These are phyloP conservation scores for Periconia sp. DNA, from an alignment of 2,329 filamentous ascomycete genomes.

Conservation along the genomic window DNA sequence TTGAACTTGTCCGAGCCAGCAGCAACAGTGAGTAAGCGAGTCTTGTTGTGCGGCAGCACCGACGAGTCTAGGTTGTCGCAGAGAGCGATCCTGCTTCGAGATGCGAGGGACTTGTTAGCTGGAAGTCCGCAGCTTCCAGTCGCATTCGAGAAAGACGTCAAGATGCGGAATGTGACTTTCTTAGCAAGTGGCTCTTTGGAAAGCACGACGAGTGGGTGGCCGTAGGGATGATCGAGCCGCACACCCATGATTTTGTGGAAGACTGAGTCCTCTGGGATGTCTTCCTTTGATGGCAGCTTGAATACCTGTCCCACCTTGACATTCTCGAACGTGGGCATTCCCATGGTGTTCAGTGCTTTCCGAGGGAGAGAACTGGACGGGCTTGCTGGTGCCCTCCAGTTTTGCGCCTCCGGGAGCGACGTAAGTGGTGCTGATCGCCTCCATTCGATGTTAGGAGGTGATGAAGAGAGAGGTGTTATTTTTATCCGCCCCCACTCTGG, in stretches of 20 bases:
- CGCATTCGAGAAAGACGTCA: conserved; percentile 3
- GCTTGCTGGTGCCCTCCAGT: no score
- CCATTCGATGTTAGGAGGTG: no score
- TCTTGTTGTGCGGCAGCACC: conserved; percentile 5
- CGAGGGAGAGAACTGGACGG: no score
- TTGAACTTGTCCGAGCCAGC: conserved; percentile 18
- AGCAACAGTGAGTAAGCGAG: conserved; percentile 10
- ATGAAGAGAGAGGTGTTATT: no score
- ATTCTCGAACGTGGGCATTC: not conserved
- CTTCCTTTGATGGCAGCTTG: not conserved
- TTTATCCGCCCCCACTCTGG: no score
- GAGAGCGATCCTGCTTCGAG: not conserved
- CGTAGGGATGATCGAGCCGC: not conserved
- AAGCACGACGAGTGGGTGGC: conserved; percentile 9
- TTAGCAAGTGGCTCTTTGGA: not conserved
- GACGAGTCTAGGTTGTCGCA: not conserved
- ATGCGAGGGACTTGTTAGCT: not conserved
- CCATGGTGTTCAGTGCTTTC: no score
- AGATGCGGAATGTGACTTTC: conserved; percentile 3
- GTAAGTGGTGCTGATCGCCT: no score
- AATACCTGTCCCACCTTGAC: conserved; percentile 1
- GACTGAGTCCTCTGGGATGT: not conserved
- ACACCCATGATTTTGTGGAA: not conserved
- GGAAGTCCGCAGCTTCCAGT: not conserved
- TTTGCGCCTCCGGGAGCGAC: no score